Evolutionary conservation across 345 rosid species (phyloP), one percentile per base, ranked within the genome.

Genomic region (Eucalyptus leucophloia): DNA sequence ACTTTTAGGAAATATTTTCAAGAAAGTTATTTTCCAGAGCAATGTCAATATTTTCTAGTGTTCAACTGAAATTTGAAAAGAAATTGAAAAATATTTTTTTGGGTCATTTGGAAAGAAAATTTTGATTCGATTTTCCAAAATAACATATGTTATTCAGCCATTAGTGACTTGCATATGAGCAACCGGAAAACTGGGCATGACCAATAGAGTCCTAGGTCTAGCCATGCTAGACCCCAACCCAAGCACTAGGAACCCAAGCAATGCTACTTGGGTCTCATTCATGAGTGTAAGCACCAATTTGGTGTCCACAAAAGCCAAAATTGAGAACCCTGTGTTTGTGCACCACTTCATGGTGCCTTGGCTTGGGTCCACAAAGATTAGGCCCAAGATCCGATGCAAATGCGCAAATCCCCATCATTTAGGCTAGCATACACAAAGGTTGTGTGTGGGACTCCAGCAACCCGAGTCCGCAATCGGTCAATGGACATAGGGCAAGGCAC

Each of bases 21-120:
- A 0, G 2, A 51, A 51, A 17, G 23, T 51, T 0, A 51, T 7
- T 51, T 51, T 51, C 0, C 0, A 51, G 4, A 0, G 0, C 0
- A 51, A 51, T 51, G 0, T 51, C 54, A 51, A 51, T 51, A 51
- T 51, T 51, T 51, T 51, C 0, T 0, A 0, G 2, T 51, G 54
- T 51, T 51, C 0, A 0, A 51, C 0, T 51, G 9, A 51, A 51
- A 51, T 0, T 51, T 51, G 9, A 18, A 18, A 51, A 51, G 0
- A 0, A 51, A 7, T 1, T 7, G 2, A 18, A 18, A 51, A 51
- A 18, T 51, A 51, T 51, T 7, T 51, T 1, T 3, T 1, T 51
- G 18, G 7, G 2, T 51, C 54, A 51, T 51, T 51, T 51, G 9
- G 0, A 51, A 18, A 17, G 54, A 51, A 51, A 51, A 51, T 0